phyloP scores from a whole-genome alignment of 2,329 filamentous ascomycete species.

The Elsinoe australis region DNA sequence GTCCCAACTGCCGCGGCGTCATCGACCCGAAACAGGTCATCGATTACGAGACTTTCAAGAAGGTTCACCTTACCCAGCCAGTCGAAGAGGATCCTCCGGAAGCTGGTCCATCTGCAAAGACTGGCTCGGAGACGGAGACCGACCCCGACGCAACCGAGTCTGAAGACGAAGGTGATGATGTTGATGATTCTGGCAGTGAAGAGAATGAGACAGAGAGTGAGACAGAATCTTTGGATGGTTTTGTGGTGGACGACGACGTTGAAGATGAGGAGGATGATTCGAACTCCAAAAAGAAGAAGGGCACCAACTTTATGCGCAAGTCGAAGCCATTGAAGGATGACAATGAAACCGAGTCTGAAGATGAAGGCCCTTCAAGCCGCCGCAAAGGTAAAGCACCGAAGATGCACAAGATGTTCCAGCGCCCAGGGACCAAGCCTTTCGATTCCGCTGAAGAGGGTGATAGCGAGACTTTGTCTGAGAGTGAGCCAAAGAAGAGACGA shows the following conservation, averaged over 20 bases:
- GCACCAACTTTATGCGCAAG: slow-evolving; percentile 14
- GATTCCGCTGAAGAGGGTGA: slow-evolving; percentile 8
- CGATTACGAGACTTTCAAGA: slow-evolving; percentile 65
- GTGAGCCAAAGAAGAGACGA: background rate
- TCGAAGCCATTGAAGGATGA: background rate
- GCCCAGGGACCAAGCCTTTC: slow-evolving; percentile 4
- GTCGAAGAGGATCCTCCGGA: slow-evolving; percentile 23
- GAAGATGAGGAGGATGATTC: slow-evolving; percentile 26
- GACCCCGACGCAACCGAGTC: slow-evolving; percentile 32
- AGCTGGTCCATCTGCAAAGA: slow-evolving; percentile 17
- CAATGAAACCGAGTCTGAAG: slow-evolving; percentile 5
- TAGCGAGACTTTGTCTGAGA: background rate
- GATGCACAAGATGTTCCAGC: background rate
- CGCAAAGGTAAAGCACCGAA: background rate
- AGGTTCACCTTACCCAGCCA: slow-evolving; percentile 57
- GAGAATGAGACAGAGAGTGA: slow-evolving; percentile 25
- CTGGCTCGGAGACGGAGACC: slow-evolving; percentile 24
- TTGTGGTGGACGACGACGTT: slow-evolving; percentile 46
- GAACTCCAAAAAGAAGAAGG: slow-evolving; percentile 20
- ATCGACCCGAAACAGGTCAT: slow-evolving; percentile 64
- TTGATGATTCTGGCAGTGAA: slow-evolving; percentile 33
- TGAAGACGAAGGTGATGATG: slow-evolving; percentile 36
- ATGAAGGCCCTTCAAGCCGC: too few relatives aligned
- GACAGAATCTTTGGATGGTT: slow-evolving; percentile 43
- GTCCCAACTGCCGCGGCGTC: slow-evolving; percentile 65